A percentile compares a stretch with the other conserved stretches of the same genome.
phyloP scores from a whole-genome alignment of 164 flowering plant genomes.

The Litsea cubeba region DNA sequence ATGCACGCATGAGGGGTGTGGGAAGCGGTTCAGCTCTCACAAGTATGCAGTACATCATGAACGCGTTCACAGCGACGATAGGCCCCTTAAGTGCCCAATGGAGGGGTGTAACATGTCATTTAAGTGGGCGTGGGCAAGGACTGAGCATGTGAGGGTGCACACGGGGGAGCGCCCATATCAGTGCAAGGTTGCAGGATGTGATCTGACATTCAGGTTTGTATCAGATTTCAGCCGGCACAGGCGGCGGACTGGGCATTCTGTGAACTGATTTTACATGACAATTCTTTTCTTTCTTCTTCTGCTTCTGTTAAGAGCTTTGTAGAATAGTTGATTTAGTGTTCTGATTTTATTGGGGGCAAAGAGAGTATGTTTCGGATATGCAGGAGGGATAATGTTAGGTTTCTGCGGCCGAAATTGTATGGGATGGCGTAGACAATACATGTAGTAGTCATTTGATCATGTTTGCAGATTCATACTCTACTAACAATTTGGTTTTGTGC shows the following conservation, averaged over 20 bases:
- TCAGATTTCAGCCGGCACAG: constrained; percentile 88
- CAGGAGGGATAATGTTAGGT: neutral
- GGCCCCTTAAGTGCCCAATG: constrained; percentile 91
- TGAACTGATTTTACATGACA: constrained; percentile 6
- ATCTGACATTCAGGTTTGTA: constrained; percentile 77
- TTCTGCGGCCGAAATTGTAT: neutral
- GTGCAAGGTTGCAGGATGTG: constrained; percentile 75
- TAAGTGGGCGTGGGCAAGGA: constrained; percentile 98
- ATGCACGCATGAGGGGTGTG: constrained; percentile 69
- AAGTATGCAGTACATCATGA: constrained; percentile 61
- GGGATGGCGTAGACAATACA: neutral
- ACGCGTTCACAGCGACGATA: constrained; percentile 72
- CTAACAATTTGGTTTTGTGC: neutral
- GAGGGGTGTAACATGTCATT: constrained; percentile 83
- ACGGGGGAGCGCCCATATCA: constrained; percentile 86
- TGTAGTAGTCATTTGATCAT: neutral
- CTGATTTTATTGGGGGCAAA: neutral
- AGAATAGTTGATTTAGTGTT: neutral
- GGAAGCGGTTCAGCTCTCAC: constrained; percentile 73
- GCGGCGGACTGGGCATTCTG: constrained; percentile 77
- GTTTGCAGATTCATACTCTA: neutral
- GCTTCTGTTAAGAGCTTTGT: neutral
- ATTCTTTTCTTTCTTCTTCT: neutral
- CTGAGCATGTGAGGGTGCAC: constrained; percentile 81
- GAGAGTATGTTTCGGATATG: neutral